Percentiles rank a stretch among this genome's conserved stretches.
Conservation (phyloP, 345 rosid species). For the Hevea brasiliensis region DNA sequence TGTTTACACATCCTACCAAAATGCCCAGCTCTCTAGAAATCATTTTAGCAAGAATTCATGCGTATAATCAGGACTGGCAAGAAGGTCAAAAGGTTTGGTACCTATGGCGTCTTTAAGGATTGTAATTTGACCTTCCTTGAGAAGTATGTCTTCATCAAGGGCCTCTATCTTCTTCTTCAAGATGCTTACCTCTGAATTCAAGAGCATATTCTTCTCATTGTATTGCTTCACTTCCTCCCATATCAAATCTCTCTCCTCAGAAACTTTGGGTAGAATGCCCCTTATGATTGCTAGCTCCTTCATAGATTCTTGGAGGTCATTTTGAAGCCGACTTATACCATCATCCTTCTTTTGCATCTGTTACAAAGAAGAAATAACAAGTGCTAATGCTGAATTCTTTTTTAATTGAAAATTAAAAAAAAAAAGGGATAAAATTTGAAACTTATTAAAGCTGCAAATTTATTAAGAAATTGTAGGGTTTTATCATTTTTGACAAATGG, state of each 20-base stretch:
- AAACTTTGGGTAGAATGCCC: slow-evolving; percentile 64
- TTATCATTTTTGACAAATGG: neutral
- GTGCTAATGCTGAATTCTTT: neutral
- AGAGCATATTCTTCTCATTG: slow-evolving; percentile 78
- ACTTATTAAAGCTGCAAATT: neutral
- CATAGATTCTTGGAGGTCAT: slow-evolving; percentile 57
- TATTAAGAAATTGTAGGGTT: neutral
- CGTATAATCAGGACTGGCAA: slow-evolving; percentile 54
- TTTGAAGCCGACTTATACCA: slow-evolving; percentile 45
- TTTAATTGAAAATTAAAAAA: neutral
- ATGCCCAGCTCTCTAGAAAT: neutral
- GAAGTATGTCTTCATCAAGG: slow-evolving; percentile 71
- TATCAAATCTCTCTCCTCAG: slow-evolving; percentile 75
- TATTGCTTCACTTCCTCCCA: slow-evolving; percentile 82
- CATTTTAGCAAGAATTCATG: slow-evolving; percentile 34
- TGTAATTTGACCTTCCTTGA: slow-evolving; percentile 93
- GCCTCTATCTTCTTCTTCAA: slow-evolving; percentile 68
- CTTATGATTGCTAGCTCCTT: slow-evolving; percentile 50
- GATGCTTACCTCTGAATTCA: slow-evolving; percentile 62
- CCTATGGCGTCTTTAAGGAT: slow-evolving; percentile 73
- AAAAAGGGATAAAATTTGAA: neutral
- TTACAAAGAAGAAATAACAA: slow-evolving; percentile 6
- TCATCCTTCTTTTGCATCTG: slow-evolving; percentile 88
- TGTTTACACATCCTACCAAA: slow-evolving; percentile 11
- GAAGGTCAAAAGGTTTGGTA: slow-evolving; percentile 53